Evolutionary conservation across 805 yeast genomes (phyloP).

Genomic region (Myxozyma neotropica): DNA sequence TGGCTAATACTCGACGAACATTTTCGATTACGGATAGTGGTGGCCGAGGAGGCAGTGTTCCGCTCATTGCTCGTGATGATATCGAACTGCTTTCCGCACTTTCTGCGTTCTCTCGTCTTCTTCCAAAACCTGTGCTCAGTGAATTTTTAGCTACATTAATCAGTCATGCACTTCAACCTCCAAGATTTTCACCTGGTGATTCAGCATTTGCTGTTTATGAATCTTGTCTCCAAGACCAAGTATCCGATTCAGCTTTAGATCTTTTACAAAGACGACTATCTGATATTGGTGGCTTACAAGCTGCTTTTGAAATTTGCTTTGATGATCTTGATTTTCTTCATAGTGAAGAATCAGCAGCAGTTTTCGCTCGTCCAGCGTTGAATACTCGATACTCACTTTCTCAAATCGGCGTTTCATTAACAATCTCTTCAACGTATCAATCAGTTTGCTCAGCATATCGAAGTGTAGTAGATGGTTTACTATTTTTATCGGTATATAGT

Average conservation of each 20-base stretch:
- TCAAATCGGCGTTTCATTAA: slow-evolving; percentile 6
- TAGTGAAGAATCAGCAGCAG: neutral
- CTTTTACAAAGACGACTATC: slow-evolving; percentile 21
- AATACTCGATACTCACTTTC: slow-evolving; percentile 16
- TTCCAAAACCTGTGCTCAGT: slow-evolving; percentile 45
- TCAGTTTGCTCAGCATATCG: neutral
- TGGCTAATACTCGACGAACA: slow-evolving; percentile 35
- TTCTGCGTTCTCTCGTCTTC: slow-evolving; percentile 47
- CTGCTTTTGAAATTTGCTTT: slow-evolving; percentile 18
- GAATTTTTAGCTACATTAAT: slow-evolving; percentile 45
- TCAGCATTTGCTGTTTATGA: slow-evolving; percentile 29
- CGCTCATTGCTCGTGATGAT: slow-evolving; percentile 12
- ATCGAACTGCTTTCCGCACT: slow-evolving; percentile 42
- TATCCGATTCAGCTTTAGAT: slow-evolving; percentile 33
- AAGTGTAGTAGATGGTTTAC: slow-evolving; percentile 16
- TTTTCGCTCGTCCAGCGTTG: slow-evolving; percentile 14
- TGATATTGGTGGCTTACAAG: slow-evolving; percentile 19
- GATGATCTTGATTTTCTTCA: slow-evolving; percentile 9
- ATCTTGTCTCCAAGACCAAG: slow-evolving; percentile 20
- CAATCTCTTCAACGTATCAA: slow-evolving; percentile 6
- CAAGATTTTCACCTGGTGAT: slow-evolving; percentile 29
- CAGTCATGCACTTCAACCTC: slow-evolving; percentile 40
- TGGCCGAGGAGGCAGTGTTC: neutral
- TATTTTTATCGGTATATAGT: slow-evolving; percentile 23
- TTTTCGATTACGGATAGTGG: neutral